These are phyloP conservation scores for Firmiana major DNA, from an alignment of 345 rosid species.

Conservation along the genomic window DNA sequence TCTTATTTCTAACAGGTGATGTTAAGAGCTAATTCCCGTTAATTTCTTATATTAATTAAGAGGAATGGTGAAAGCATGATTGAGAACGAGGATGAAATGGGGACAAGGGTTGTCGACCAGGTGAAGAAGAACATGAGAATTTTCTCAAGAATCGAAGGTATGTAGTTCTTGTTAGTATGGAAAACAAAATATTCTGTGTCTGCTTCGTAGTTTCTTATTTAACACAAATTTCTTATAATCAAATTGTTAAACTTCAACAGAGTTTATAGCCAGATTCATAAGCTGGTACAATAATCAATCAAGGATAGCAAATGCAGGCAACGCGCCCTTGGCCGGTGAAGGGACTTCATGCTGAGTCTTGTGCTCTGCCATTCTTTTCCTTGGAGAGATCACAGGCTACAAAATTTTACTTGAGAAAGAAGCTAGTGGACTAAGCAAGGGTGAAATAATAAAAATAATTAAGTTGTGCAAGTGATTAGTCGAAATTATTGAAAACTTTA, in stretches of 20 bases:
- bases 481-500: too few relatives aligned
- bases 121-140: slow-evolving; percentile 26
- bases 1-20: background rate
- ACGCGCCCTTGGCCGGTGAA: background rate
- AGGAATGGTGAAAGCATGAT: slow-evolving; percentile 19
- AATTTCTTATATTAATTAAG: slow-evolving; percentile 16
- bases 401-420: too few relatives aligned
- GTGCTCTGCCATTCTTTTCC: too few relatives aligned
- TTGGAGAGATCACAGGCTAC: too few relatives aligned
- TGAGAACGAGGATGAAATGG: slow-evolving; percentile 28
- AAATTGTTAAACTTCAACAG: slow-evolving; percentile 31
- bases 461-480: too few relatives aligned
- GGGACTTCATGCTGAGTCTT: background rate
- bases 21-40: background rate
- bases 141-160: slow-evolving; percentile 57
- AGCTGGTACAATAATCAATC: slow-evolving; percentile 41
- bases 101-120: slow-evolving; percentile 15
- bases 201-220: background rate
- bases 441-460: background rate
- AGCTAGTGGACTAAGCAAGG: background rate
- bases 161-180: background rate
- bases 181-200: background rate
- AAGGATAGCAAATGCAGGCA: background rate
- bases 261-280: slow-evolving; percentile 56
- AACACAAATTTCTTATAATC: background rate